Evolutionary conservation across 306 rosid species (phyloP).

Genomic region (Amphicarpaea edgeworthii): DNA sequence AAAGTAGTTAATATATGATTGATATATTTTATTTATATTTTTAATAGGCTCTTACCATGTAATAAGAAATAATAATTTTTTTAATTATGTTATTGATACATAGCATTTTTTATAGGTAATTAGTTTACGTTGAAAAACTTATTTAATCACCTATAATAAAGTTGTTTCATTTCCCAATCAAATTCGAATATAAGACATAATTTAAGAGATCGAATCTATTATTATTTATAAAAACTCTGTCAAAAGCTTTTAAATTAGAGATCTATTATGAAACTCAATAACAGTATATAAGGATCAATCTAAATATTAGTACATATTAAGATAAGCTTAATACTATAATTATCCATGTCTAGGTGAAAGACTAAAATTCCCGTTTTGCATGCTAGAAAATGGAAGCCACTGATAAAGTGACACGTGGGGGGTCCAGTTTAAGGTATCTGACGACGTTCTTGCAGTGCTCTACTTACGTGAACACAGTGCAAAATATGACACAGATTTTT

Average conservation of each 20-base stretch:
- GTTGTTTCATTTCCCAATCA: no score
- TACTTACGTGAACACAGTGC: constrained; percentile 26
- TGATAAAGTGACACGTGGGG: constrained; percentile 49
- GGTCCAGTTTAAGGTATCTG: constrained; percentile 50
- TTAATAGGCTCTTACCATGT: no score
- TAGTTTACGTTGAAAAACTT: no score
- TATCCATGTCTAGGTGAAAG: neutral
- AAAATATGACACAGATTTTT: constrained; percentile 48
- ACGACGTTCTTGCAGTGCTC: constrained; percentile 40
- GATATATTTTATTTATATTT: neutral
- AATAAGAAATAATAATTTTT: no score
- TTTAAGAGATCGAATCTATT: no score
- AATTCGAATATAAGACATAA: no score
- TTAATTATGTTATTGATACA: no score
- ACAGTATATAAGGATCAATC: neutral
- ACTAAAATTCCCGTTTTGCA: neutral
- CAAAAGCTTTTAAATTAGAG: neutral
- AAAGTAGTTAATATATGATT: neutral
- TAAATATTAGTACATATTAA: no score
- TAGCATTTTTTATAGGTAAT: no score
- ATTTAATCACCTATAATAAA: no score
- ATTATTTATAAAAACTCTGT: neutral
- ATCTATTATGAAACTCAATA: neutral
- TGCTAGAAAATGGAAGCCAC: constrained; percentile 23
- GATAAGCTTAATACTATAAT: neutral